Base-by-base conservation (phyloP, 306 rosid genomes). In the Astragalus membranaceus region DNA sequence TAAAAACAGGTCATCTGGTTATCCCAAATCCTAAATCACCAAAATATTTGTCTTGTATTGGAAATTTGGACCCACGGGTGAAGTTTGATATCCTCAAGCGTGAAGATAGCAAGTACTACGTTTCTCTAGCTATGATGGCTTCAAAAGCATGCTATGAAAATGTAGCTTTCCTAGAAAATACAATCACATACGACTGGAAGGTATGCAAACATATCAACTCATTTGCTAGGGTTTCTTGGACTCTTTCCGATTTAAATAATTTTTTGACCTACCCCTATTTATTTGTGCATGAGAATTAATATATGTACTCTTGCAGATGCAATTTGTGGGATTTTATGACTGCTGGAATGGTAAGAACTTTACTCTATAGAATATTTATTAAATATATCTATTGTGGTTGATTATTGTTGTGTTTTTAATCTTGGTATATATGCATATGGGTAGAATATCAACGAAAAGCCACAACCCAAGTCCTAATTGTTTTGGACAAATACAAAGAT, bases 261-360 rank as follows among this genome's bases (percentile, higher is more conserved):
- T 67, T 30, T 62, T 35, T 17, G 5, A 26, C 10, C 2, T 17
- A 32, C 14, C 10, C 60, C 8, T 16, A 2, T 2, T 64, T 58
- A 8, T 16, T 52, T 26, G 3, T 26, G 30, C 30, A 26, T 2
- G 30, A 2, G 3, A 1, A 26, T 26, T 26, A 13, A 48, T 15
- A 52, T 65, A 2, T 44, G 35, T 32, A 42, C 17, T 14, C 12
- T 10, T 62, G 13, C 70, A 88, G 97, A 92, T 88, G 97, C 80
- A 84, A 30, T 87, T 83, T 72, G 30, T 88, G 68, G 89, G 82
- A 42, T 92, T 55, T 52, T 84, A 79, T 48, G 84, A 92, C 51
- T 92, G 78, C 63, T 85, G 96, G 94, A 92, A 92, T 15, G 93
- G 96, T 91, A 82, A 77, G 85, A 79, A 26, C 7, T 6, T 43